phyloP scores from a whole-genome alignment of 78 protist species.

The Bigelowiella natans region DNA sequence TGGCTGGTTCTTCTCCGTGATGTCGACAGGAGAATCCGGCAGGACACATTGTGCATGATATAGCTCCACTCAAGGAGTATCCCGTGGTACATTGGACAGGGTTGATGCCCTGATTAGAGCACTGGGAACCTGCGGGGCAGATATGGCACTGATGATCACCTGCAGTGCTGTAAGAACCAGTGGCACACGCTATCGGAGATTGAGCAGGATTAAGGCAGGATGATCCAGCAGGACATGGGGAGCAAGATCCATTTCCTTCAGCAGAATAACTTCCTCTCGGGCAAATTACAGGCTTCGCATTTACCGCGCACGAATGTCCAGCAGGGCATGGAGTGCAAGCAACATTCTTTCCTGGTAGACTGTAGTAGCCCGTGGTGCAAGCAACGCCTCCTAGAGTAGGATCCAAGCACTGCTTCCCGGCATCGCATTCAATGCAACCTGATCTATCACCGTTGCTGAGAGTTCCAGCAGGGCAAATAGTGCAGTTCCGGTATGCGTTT shows the following conservation, averaged over 20 bases:
- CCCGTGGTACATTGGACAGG: neutral
- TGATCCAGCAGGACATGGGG: neutral
- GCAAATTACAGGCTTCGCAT: neutral
- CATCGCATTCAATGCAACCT: neutral
- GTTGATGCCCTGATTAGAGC: neutral
- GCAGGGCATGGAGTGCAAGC: no score
- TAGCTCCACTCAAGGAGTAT: neutral
- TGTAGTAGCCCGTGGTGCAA: no score
- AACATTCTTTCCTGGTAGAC: no score
- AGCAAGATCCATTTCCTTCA: neutral
- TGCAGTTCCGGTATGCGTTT: no score
- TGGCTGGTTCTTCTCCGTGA: neutral
- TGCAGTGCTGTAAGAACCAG: neutral
- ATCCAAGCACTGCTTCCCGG: neutral
- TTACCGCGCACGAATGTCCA: no score
- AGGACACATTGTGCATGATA: conserved; percentile 1
- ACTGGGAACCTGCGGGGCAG: conserved; percentile 18
- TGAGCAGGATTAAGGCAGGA: neutral
- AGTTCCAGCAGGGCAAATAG: neutral
- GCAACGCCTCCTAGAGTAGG: no score
- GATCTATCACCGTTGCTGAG: neutral
- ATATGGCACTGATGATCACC: neutral
- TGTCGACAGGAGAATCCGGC: neutral
- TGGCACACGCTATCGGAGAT: neutral
- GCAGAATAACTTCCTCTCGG: neutral